A percentile compares a stretch with the other conserved stretches of the same genome.
phyloP scores from a whole-genome alignment of 768 basidiomycete species.

The Russula vinacea region DNA sequence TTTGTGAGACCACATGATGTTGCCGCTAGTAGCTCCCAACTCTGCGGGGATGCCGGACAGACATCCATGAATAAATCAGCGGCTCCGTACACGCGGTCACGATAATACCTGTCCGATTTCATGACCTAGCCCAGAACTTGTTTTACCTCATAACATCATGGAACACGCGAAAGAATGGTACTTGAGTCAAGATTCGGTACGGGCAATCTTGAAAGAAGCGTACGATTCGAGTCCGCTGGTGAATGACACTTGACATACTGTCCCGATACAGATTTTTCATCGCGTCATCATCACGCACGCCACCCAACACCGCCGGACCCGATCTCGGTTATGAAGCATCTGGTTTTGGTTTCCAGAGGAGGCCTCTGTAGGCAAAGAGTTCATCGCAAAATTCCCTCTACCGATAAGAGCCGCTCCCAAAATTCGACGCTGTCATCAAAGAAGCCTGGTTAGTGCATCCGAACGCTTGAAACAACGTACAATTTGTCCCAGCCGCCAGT shows the following conservation, averaged over 20 bases:
- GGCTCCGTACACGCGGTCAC: neutral
- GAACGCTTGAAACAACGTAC: neutral
- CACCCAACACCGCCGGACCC: no score
- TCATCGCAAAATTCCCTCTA: no score
- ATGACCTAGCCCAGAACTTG: neutral
- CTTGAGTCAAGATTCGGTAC: no score
- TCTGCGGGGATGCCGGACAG: neutral
- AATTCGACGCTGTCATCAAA: neutral
- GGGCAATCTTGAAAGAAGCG: no score
- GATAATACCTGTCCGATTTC: neutral
- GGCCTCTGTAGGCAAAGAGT: no score
- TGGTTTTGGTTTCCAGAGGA: no score
- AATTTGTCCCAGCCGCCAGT: neutral
- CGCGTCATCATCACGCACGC: no score
- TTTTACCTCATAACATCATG: neutral
- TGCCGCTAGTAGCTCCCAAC: neutral
- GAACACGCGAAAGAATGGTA: no score
- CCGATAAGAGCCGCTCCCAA: neutral
- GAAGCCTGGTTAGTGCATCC: neutral
- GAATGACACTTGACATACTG: no score
- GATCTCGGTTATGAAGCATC: no score
- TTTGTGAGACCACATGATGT: neutral
- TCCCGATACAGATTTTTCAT: no score
- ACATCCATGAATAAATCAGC: neutral
- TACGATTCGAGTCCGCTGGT: no score